These are phyloP conservation scores for Gossypium herbaceum DNA, from an alignment of 345 rosid genomes.

Conservation along the genomic window DNA sequence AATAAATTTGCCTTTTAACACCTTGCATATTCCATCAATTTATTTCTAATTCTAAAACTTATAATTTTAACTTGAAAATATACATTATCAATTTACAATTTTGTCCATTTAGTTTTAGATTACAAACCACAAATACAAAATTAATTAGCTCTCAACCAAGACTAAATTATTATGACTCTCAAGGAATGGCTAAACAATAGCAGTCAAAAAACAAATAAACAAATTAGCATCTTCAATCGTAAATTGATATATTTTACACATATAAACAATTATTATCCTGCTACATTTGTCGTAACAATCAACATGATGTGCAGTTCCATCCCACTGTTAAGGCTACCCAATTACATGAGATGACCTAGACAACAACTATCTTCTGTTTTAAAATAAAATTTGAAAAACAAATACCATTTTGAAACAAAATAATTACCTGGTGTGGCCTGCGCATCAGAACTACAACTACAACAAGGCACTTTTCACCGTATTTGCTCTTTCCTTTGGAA, in stretches of 20 bases:
- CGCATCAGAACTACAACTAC: slow-evolving; percentile 24
- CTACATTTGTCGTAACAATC: not conserved
- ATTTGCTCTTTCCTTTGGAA: slow-evolving; percentile 17
- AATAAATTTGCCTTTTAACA: no score
- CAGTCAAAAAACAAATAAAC: slow-evolving; percentile 10
- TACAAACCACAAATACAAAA: no score
- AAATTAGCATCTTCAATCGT: slow-evolving; percentile 30
- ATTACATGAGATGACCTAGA: slow-evolving; percentile 7
- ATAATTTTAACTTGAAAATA: no score
- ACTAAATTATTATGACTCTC: no score
- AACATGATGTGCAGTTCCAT: not conserved
- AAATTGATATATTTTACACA: slow-evolving; percentile 22
- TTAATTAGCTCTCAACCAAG: no score
- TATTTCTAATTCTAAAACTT: no score
- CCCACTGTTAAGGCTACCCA: no score
- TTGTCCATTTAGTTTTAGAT: no score
- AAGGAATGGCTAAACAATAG: not conserved
- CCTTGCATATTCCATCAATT: no score
- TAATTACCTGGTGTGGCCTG: not conserved
- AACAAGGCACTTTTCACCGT: slow-evolving; percentile 14
- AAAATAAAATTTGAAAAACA: not conserved
- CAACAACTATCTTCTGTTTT: not conserved
- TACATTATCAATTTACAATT: no score
- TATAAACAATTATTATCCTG: slow-evolving; percentile 7
- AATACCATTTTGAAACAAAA: slow-evolving; percentile 9